Evolutionary conservation across 306 rosid species (phyloP).

Genomic region (Oemleria cerasiformis): DNA sequence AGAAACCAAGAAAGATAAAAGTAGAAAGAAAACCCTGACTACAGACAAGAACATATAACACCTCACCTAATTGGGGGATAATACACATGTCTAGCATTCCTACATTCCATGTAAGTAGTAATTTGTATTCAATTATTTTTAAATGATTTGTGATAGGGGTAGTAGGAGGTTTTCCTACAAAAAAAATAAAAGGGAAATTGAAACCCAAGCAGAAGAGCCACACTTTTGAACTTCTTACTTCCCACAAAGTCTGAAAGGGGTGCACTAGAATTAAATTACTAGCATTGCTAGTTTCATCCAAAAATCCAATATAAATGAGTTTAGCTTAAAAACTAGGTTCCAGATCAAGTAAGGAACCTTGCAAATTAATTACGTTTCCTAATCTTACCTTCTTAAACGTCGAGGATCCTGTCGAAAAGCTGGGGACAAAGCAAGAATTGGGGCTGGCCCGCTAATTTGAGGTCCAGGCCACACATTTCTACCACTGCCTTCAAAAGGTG

Average conservation of each 20-base stretch:
- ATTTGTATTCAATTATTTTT: not conserved
- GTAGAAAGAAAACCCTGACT: not conserved
- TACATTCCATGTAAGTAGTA: not conserved
- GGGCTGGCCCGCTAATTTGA: conserved; percentile 74
- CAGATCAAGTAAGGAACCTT: not conserved
- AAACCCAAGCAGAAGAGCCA: not conserved
- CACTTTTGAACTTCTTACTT: not conserved
- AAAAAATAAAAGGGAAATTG: not conserved
- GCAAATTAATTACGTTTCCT: conserved; percentile 2
- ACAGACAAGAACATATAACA: not conserved
- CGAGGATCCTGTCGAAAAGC: conserved; percentile 89
- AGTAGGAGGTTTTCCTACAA: not conserved
- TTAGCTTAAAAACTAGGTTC: not conserved
- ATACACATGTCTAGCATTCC: not conserved
- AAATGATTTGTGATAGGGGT: not conserved
- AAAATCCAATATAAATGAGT: not conserved
- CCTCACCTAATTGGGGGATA: not conserved
- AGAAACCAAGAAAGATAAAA: not conserved
- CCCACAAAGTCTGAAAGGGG: not conserved
- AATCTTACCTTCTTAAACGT: conserved; percentile 74
- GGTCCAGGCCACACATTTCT: conserved; percentile 73
- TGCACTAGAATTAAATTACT: not conserved
- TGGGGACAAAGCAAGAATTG: conserved; percentile 74
- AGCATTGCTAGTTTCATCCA: not conserved
- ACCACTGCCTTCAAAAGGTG: conserved; percentile 75